phyloP scores from a whole-genome alignment of 2,329 filamentous ascomycete species.

The Malbranchea cinnamomea region DNA sequence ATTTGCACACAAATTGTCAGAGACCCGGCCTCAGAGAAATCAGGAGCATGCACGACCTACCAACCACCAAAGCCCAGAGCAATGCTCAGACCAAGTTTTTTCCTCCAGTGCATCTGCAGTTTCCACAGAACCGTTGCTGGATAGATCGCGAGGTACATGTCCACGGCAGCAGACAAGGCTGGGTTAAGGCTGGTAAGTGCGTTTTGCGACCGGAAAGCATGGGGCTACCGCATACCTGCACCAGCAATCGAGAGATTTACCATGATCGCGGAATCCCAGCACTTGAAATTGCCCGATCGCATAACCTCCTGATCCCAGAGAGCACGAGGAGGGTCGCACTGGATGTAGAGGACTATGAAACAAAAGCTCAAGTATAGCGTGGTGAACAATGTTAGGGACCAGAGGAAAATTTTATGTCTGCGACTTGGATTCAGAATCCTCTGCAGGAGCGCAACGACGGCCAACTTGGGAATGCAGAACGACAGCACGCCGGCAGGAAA shows the following conservation, averaged over 20 bases:
- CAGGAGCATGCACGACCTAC: too few relatives aligned
- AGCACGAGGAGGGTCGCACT: conserved; percentile 26
- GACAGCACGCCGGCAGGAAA: conserved; percentile 26
- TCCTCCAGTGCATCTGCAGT: conserved; percentile 16
- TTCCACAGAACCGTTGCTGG: conserved; percentile 19
- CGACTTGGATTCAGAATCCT: conserved; percentile 25
- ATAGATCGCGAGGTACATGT: conserved; percentile 20
- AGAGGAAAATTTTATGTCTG: conserved; percentile 22
- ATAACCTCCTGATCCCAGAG: conserved; percentile 22
- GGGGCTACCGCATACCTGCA: neutral
- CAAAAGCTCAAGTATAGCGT: conserved; percentile 20
- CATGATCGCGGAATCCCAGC: conserved; percentile 3
- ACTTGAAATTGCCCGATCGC: conserved; percentile 4
- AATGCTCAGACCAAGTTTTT: conserved; percentile 17
- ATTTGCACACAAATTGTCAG: neutral
- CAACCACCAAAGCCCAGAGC: conserved; percentile 19
- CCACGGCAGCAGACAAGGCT: conserved; percentile 19
- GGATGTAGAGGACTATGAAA: conserved; percentile 28
- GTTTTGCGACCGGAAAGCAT: neutral
- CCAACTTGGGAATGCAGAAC: conserved; percentile 29
- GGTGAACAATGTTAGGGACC: conserved; percentile 20
- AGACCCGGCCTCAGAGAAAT: neutral
- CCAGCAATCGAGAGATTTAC: conserved; percentile 1
- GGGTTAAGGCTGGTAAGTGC: conserved; percentile 11
- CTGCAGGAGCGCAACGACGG: conserved; percentile 25